Conservation (phyloP, 805 yeast genomes). For the Starmerella lactis-condensi region DNA sequence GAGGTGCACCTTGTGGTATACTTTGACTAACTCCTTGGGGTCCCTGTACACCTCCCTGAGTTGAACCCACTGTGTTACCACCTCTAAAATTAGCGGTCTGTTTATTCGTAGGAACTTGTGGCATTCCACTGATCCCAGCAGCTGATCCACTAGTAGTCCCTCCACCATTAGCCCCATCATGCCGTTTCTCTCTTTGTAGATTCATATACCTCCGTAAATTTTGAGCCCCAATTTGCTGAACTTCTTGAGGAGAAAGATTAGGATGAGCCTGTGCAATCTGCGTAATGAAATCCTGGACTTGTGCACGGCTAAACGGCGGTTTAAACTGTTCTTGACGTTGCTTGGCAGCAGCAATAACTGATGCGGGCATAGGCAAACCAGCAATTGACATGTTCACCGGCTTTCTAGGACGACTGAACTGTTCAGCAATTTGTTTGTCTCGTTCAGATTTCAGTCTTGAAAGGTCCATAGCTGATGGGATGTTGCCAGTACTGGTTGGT, state of each 20-base stretch:
- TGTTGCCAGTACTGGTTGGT: slow-evolving; percentile 18
- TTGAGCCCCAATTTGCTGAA: slow-evolving; percentile 14
- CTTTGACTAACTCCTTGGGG: too few species aligned
- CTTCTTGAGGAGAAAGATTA: slow-evolving; percentile 13
- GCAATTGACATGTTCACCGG: slow-evolving; percentile 15
- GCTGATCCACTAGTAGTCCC: too few species aligned
- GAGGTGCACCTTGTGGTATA: too few species aligned
- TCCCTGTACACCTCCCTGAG: too few species aligned
- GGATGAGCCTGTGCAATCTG: slow-evolving; percentile 15
- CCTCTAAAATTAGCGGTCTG: too few species aligned
- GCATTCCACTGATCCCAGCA: too few species aligned
- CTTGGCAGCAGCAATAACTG: slow-evolving; percentile 17
- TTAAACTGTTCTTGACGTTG: slow-evolving; percentile 4
- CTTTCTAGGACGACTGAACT: slow-evolving; percentile 20
- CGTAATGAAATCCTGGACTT: slow-evolving; percentile 13
- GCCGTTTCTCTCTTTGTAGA: slow-evolving; percentile 4
- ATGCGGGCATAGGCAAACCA: slow-evolving; percentile 17
- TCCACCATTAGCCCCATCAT: too few species aligned
- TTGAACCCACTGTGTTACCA: too few species aligned
- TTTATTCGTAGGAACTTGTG: too few species aligned
- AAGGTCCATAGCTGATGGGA: slow-evolving; percentile 70
- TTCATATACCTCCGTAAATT: slow-evolving; percentile 16
- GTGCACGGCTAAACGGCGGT: slow-evolving; percentile 10
- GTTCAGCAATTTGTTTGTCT: slow-evolving; percentile 66
- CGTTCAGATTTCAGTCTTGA: slow-evolving; percentile 68